Evolutionary conservation across 2,329 filamentous ascomycete species (phyloP), one percentile per base, ranked within the genome.

Genomic region (Ceratocystis cubensis): DNA sequence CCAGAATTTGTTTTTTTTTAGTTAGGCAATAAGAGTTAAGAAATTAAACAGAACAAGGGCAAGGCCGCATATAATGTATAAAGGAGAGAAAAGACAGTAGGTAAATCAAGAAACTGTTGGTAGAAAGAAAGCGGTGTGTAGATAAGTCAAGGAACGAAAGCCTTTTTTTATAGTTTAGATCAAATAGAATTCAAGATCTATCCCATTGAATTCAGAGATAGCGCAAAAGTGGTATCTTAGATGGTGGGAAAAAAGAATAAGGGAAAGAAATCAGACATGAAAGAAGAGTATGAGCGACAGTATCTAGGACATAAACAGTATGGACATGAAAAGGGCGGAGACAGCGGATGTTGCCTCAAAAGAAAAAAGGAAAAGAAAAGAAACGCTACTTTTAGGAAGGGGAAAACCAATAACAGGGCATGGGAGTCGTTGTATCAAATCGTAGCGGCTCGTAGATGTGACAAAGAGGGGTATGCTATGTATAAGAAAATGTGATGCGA

Each of bases 331-430:
- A 41, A 56, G 1, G 48, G 41, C 13, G 41, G n/a, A 64, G n/a
- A 64, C 30, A 33, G 17, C 10, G 2, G 33, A 20, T 10, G 48
- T 45, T 50, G 30, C 17, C 33, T 44, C 48, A 5, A 28, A 53
- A 28, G 10, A 63, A 63, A 41, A 46, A 63, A 48, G 6, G 5
- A 63, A 50, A 30, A 37, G n/a, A 66, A 30, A 44, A 63, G 44
- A 30, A 61, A 48, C 37, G 28, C 53, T 61, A 22, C 41, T 65
- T 65, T 65, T 61, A 28, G 50, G 28, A 67, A 15, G 25, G 41
- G 50, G 61, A 37, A 57, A 65, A 56, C 30, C 17, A 50, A 48
- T 63, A 61, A 66, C 59, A 20, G 25, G 61, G 65, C 28, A 44
- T 63, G 44, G 46, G 15, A 41, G 44, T 63, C 61, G 46, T 30